Base-by-base conservation (phyloP, 1,284 basidiomycete species). In the Grifola frondosa region DNA sequence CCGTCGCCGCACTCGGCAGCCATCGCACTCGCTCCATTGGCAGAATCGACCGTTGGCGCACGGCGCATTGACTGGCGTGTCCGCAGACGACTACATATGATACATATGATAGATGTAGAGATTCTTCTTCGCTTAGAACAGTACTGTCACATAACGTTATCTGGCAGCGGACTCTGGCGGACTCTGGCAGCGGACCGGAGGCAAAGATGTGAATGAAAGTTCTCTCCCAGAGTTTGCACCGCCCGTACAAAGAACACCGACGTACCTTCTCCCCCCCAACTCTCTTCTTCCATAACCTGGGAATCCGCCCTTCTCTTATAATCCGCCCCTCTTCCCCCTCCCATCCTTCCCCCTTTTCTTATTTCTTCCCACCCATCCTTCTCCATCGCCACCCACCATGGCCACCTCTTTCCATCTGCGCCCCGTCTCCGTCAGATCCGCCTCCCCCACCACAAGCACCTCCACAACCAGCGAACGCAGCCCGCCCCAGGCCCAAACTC, bases 111-210 rank as follows among this genome's bases (percentile, higher is more conserved):
- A n/a, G n/a, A n/a, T n/a, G n/a, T n/a, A n/a, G n/a, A n/a, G n/a
- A n/a, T n/a, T n/a, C n/a, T n/a, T n/a, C n/a, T n/a, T n/a, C n/a
- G n/a, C n/a, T n/a, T n/a, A n/a, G n/a, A n/a, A n/a, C 36, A 31
- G 30, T 15, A 42, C 40, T 30, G 31, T 44, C 26, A 44, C 47
- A 49, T 42, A 56, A 54, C 49, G 54, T 47, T 54, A 56, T 57
- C 50, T 59, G 56, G 48, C 58, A 54, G 37, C n/a, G 17, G 25
- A 26, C n/a, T n/a, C n/a, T n/a, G n/a, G n/a, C n/a, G n/a, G n/a
- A n/a, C n/a, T 54, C 47, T 54, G 50, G 44, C 53, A 56, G 54
- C 58, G 58, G 58, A 46, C 58, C 58, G 58, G 49, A 46, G n/a
- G 22, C 20, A 45, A 28, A 38, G 35, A 41, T 28, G 31, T 36